phyloP scores from a whole-genome alignment of 768 basidiomycete species.

The Lyophyllum shimeji region DNA sequence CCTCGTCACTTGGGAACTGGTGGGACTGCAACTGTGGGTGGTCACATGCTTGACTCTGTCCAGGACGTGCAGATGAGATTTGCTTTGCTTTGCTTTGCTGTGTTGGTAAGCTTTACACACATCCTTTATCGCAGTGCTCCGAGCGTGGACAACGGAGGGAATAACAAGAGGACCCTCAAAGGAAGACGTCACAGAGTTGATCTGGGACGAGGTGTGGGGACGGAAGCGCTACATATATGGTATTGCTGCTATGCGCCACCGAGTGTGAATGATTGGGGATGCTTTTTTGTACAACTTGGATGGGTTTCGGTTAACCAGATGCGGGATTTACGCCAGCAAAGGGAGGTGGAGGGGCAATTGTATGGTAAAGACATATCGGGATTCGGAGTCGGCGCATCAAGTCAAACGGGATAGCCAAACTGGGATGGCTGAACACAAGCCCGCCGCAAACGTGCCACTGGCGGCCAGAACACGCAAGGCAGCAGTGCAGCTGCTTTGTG shows the following conservation, averaged over 20 bases:
- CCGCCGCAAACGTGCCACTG: background rate
- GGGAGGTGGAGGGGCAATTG: background rate
- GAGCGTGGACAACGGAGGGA: slow-evolving; percentile 1
- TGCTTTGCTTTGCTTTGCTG: background rate
- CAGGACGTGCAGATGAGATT: background rate
- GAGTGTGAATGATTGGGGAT: background rate
- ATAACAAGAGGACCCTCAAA: background rate
- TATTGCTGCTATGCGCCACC: slow-evolving; percentile 4
- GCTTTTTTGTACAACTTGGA: background rate
- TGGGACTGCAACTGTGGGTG: background rate
- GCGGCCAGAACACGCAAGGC: background rate
- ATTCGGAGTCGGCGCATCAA: slow-evolving; percentile 7
- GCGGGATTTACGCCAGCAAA: slow-evolving; percentile 22
- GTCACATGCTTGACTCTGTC: background rate
- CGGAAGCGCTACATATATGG: background rate
- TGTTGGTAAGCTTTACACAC: background rate
- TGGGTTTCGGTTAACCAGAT: background rate
- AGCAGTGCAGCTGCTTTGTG: background rate
- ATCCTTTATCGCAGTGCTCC: background rate
- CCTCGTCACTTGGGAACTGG: background rate
- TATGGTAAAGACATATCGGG: slow-evolving; percentile 6
- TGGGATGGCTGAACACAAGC: background rate
- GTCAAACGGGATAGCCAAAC: background rate
- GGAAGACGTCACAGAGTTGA: background rate
- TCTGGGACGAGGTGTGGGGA: background rate